Conservation (phyloP, 2,329 filamentous ascomycete species). For the Stagonosporopsis vannaccii region DNA sequence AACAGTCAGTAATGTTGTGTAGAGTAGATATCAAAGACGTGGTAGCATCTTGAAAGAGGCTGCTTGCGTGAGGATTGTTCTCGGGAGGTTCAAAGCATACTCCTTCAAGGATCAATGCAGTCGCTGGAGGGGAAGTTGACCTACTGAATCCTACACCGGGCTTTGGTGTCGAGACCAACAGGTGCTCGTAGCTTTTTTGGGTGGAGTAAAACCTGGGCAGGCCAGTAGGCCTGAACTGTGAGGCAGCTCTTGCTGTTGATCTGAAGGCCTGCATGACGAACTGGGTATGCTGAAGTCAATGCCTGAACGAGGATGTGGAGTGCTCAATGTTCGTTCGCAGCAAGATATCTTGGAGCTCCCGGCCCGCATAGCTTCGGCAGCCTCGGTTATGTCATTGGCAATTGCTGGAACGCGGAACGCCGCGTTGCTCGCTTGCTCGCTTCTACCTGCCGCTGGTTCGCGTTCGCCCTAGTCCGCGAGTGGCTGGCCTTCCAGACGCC, state of each 20-base stretch:
- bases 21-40: too few relatives aligned
- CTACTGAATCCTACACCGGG: constrained; percentile 90
- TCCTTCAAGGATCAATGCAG: neutral
- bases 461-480: constrained; percentile 13
- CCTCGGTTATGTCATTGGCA: constrained; percentile 19
- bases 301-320: neutral
- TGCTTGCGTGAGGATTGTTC: neutral
- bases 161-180: constrained; percentile 81
- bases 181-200: constrained; percentile 72
- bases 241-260: constrained; percentile 67
- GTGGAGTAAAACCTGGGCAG: constrained; percentile 64
- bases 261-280: constrained; percentile 59
- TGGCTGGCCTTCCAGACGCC: neutral
- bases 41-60: too few relatives aligned
- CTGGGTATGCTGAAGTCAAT: neutral
- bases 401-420: neutral
- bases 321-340: neutral
- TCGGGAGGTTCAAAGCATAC: neutral
- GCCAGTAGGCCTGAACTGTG: constrained; percentile 63
- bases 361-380: constrained; percentile 18
- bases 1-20: constrained; percentile 21
- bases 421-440: neutral
- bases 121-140: neutral
- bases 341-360: constrained; percentile 4
- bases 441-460: constrained; percentile 14